These are phyloP conservation scores for Fagus crenata DNA, from an alignment of 306 rosid genomes.

Conservation along the genomic window DNA sequence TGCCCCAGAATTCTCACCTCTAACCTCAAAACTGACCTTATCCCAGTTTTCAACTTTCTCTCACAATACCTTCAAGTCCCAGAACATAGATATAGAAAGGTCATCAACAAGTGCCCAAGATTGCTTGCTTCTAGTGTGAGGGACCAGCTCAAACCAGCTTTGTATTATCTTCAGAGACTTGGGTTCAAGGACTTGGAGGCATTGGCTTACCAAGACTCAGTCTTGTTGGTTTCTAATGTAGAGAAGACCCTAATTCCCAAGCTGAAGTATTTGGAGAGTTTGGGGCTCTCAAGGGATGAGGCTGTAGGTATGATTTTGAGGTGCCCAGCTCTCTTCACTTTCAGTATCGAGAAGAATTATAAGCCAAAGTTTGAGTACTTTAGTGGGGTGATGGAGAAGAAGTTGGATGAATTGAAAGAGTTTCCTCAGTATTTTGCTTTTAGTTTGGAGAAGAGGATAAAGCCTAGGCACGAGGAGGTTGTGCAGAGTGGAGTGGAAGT, in stretches of 20 bases:
- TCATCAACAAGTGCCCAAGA: constrained; percentile 76
- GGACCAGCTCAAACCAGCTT: constrained; percentile 78
- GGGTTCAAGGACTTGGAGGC: constrained; percentile 65
- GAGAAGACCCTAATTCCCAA: constrained; percentile 78
- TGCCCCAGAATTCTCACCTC: constrained; percentile 84
- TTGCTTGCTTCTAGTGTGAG: constrained; percentile 69
- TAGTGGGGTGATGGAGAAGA: constrained; percentile 53
- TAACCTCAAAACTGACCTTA: constrained; percentile 57
- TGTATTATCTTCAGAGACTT: constrained; percentile 68
- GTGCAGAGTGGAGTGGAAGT: constrained; percentile 47
- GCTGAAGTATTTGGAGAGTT: constrained; percentile 48
- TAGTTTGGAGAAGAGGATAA: constrained; percentile 90
- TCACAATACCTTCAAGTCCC: constrained; percentile 63
- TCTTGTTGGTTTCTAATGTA: constrained; percentile 74
- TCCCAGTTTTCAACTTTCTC: constrained; percentile 73
- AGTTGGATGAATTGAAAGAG: constrained; percentile 61
- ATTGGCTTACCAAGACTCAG: constrained; percentile 66
- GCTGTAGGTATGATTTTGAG: constrained; percentile 63
- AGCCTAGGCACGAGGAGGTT: constrained; percentile 68
- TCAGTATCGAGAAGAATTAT: constrained; percentile 78
- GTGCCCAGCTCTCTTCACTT: constrained; percentile 77
- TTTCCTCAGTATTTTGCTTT: constrained; percentile 91
- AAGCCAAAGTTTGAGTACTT: constrained; percentile 76
- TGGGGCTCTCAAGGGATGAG: constrained; percentile 61
- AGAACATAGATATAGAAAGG: constrained; percentile 55